Percentiles rank a stretch among this genome's conserved stretches.
Evolutionary conservation across 495 filamentous ascomycete genomes (phyloP).

Genomic region (Filosporella fistucella): DNA sequence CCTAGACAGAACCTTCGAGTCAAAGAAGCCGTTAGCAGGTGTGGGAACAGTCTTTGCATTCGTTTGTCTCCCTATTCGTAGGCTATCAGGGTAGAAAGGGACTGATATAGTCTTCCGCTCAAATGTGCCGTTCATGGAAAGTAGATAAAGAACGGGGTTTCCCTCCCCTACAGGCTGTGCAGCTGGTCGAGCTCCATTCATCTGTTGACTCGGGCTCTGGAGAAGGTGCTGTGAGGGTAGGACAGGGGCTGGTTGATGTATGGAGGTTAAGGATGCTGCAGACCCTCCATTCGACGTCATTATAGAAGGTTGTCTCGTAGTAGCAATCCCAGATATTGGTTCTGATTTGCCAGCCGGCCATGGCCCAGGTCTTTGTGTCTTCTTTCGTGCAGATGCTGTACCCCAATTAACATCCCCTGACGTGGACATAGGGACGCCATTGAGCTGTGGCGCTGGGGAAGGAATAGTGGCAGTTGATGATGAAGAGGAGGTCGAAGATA

Average conservation of each 20-base stretch:
- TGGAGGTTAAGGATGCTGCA: constrained; percentile 62
- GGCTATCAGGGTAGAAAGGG: constrained; percentile 80
- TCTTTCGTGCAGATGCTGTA: constrained; percentile 60
- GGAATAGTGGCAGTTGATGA: constrained; percentile 55
- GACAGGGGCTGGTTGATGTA: constrained; percentile 71
- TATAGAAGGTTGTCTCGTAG: constrained; percentile 56
- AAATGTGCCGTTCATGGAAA: constrained; percentile 91
- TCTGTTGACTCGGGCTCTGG: constrained; percentile 42
- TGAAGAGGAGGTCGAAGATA: constrained; percentile 63
- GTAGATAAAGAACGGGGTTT: constrained; percentile 72
- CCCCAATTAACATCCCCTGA: constrained; percentile 38
- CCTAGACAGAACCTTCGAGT: constrained; percentile 93
- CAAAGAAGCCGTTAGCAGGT: constrained; percentile 87
- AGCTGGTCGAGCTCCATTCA: constrained; percentile 61
- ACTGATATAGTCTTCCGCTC: constrained; percentile 93
- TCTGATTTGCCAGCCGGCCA: constrained; percentile 73
- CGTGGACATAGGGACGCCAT: constrained; percentile 36
- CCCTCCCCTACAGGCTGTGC: constrained; percentile 43
- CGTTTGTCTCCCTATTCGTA: constrained; percentile 93
- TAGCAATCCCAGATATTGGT: constrained; percentile 54
- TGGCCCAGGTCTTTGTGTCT: constrained; percentile 47
- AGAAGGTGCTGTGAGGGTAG: constrained; percentile 68
- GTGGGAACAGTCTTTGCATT: constrained; percentile 94
- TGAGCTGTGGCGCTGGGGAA: constrained; percentile 21
- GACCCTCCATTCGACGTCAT: constrained; percentile 53